These are phyloP conservation scores for Neofusicoccum kwambonambiense DNA, from an alignment of 2,329 filamentous ascomycete species.

Conservation along the genomic window DNA sequence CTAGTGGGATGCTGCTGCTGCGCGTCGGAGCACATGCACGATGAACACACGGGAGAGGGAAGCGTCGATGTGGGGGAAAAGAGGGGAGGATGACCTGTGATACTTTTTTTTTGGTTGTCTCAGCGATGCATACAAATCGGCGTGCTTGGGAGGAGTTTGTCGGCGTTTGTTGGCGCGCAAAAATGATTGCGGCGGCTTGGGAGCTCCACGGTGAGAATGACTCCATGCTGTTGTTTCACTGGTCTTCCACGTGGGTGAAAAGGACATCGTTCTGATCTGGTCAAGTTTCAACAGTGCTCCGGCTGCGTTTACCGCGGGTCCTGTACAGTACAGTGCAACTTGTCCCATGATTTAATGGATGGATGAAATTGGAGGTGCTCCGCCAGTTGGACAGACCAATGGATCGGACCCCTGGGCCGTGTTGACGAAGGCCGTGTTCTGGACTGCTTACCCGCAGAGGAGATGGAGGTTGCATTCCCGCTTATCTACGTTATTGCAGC, in stretches of 20 bases:
- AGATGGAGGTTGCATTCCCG: not conserved
- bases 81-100: not conserved
- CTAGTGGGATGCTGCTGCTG: not conserved
- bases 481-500: not conserved
- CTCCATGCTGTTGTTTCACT: not conserved
- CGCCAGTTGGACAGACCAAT: not conserved
- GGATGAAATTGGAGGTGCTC: not conserved
- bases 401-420: not conserved
- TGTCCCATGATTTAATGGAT: not conserved
- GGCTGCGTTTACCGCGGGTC: not conserved
- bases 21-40: not conserved
- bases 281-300: not conserved
- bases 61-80: not conserved
- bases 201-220: not conserved
- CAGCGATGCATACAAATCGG: slow-evolving; percentile 5
- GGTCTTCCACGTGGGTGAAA: not conserved
- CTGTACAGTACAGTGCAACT: not conserved
- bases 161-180: not conserved
- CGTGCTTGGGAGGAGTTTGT: not conserved
- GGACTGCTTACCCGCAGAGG: not conserved
- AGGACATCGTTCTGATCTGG: not conserved
- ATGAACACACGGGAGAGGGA: not conserved
- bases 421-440: not conserved
- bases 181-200: not conserved
- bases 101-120: not conserved